Base-by-base conservation (phyloP, 2,329 filamentous ascomycete species). In the Fonsecaea erecta region DNA sequence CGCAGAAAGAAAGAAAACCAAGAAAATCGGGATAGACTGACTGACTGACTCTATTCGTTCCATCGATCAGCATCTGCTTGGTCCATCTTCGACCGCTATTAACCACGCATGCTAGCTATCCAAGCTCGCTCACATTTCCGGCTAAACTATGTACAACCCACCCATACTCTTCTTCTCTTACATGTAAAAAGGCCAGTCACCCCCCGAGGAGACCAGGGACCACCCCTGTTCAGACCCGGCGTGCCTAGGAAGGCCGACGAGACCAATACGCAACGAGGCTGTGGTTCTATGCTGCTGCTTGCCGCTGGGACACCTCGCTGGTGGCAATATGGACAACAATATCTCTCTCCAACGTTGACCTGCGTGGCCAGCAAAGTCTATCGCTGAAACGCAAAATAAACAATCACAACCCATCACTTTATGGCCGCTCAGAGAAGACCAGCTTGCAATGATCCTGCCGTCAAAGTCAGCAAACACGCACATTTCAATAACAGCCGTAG, bases 401-500 rank as follows among this genome's bases (percentile, higher is more conserved):
- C 14, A 56, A 11, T n/a, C 46, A 52, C 30, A 60, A 53, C 60
- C 8, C n/a, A 30, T 54, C 2, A 40, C 21, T 52, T 54, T 32
- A 80, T 59, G 76, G 68, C 59, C 80, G 78, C 48, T 80, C 76
- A 59, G 79, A 84, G 75, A 95, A 93, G 1, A 88, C 89, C 73
- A 95, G 84, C 62, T 90, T 88, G 80, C 91, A 95, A 76, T 95
- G 90, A 76, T 96, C 92, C 91, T 94, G 70, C 3, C 68, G 69
- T 3, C 67, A 76, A 65, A 62, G 71, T 61, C 65, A 62, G 54
- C 52, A 54, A 43, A n/a, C 48, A 8, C n/a, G 5, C 46, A 28
- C 26, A 46, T 18, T 43, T 7, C 12, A 16, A 68, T 12, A 28
- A 32, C 24, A 8, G 16, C 3, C 61, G 62, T 70, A 65, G 48